A percentile compares a stretch with the other conserved stretches of the same genome.
phyloP scores from a whole-genome alignment of 2,329 filamentous ascomycete species.

The Colletotrichum siamense region DNA sequence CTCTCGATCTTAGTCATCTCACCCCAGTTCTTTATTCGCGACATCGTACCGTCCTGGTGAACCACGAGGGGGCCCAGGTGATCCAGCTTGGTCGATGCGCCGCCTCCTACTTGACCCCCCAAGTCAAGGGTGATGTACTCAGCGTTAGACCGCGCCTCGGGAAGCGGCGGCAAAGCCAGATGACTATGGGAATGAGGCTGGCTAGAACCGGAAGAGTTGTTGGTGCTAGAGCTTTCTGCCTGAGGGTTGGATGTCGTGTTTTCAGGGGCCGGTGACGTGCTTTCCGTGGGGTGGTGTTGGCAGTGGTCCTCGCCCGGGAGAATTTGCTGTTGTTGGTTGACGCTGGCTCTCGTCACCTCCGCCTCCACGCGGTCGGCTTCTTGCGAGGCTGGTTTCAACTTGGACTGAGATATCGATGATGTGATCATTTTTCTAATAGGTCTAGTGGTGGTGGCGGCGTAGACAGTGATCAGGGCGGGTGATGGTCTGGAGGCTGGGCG shows the following conservation, averaged over 20 bases:
- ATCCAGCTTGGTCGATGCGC: conserved; percentile 62
- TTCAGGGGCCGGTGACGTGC: conserved; percentile 21
- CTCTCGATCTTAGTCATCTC: conserved; percentile 73
- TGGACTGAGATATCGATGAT: conserved; percentile 11
- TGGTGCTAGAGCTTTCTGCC: not conserved
- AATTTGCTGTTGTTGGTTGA: not conserved
- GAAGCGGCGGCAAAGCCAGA: conserved; percentile 21
- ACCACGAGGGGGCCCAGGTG: conserved; percentile 77
- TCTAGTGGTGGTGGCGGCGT: not conserved
- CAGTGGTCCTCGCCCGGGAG: not conserved
- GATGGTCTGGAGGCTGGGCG: conserved; percentile 8
- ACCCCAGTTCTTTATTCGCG: conserved; percentile 75
- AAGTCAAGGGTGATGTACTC: conserved; percentile 34
- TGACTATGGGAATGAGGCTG: conserved; percentile 4
- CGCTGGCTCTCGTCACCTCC: not conserved
- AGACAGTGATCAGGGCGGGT: conserved; percentile 1
- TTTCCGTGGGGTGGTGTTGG: conserved; percentile 19
- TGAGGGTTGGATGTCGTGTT: conserved; percentile 11
- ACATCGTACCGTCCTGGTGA: conserved; percentile 73
- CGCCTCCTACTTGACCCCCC: conserved; percentile 26
- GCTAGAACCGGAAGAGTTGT: not conserved
- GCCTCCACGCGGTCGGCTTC: not conserved
- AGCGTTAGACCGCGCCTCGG: not conserved
- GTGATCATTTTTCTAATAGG: conserved; percentile 4
- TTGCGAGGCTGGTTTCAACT: not conserved